phyloP scores from a whole-genome alignment of 805 yeast species.

The Schizosaccharomyces octosporus region DNA sequence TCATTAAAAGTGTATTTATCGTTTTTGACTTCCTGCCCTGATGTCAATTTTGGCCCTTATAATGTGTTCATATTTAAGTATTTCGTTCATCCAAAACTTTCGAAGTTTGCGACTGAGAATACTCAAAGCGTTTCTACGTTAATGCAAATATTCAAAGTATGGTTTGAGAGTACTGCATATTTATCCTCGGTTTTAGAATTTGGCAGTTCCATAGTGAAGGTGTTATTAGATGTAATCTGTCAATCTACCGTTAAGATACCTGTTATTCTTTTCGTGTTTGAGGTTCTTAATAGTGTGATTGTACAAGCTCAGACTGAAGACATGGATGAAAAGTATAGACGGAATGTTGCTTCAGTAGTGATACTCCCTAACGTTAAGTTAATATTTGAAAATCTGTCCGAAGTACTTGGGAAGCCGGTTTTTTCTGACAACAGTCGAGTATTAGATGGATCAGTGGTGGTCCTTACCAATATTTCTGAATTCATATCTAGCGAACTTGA shows the following conservation, averaged over 20 bases:
- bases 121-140: constrained; percentile 63
- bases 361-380: neutral
- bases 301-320: neutral
- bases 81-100: constrained; percentile 41
- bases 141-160: constrained; percentile 34
- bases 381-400: neutral
- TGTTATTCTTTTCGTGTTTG: neutral
- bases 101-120: constrained; percentile 47
- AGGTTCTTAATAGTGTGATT: neutral
- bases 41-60: constrained; percentile 27
- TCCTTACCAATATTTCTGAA: neutral
- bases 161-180: constrained; percentile 27
- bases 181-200: constrained; percentile 24
- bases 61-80: constrained; percentile 27
- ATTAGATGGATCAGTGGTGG: neutral
- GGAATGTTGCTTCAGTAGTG: neutral
- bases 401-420: neutral
- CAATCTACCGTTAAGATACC: neutral
- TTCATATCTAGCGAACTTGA: neutral
- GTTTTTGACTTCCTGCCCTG: constrained; percentile 30
- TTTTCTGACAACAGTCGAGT: neutral
- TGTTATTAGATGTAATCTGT: constrained; percentile 21
- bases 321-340: neutral
- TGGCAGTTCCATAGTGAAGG: constrained; percentile 30
- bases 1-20: constrained; percentile 41